These are phyloP conservation scores for Triticum monococcum DNA, from an alignment of 176 grass and related monocot species.

Conservation along the genomic window DNA sequence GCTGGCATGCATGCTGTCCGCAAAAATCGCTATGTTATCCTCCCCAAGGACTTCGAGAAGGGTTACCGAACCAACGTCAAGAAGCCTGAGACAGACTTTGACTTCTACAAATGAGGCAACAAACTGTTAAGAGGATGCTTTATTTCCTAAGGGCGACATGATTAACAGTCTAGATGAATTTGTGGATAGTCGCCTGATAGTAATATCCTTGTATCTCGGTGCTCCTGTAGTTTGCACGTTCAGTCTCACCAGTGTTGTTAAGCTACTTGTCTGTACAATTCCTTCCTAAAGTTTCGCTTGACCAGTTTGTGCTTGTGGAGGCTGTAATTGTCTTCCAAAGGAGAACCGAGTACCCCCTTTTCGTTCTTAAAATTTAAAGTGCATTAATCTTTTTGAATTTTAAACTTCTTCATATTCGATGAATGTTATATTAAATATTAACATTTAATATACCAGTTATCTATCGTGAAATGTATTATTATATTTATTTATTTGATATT, in stretches of 20 bases:
- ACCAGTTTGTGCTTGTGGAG: neutral
- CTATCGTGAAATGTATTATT: neutral
- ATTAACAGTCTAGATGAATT: conserved; percentile 12
- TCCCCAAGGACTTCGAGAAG: conserved; percentile 98
- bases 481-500: neutral
- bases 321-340: neutral
- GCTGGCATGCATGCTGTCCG: conserved; percentile 98
- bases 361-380: neutral
- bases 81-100: conserved; percentile 93
- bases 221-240: neutral
- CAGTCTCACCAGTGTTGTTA: neutral
- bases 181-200: neutral
- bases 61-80: conserved; percentile 95
- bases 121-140: neutral
- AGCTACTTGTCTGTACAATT: neutral
- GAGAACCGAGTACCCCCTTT: neutral
- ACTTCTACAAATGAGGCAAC: conserved; percentile 91
- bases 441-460: neutral
- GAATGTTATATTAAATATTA: neutral
- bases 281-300: neutral
- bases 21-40: conserved; percentile 96
- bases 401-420: neutral
- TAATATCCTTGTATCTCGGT: neutral
- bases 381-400: neutral
- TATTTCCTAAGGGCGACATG: neutral